Conservation (phyloP, 805 yeast genomes). For the Ogataea ganodermae region DNA sequence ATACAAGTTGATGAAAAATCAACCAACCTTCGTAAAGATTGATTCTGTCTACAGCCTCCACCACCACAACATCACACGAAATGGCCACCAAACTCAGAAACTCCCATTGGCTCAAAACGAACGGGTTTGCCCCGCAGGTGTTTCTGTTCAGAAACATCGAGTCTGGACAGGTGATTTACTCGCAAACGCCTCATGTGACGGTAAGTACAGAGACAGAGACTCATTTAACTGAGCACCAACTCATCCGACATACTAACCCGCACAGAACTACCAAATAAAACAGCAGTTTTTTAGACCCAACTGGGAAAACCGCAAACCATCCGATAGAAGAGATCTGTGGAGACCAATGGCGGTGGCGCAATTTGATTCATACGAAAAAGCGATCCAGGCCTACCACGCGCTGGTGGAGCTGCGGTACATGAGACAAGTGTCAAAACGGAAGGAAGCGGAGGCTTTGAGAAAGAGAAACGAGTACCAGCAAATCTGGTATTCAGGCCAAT, state of each 20-base stretch:
- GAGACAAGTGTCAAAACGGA: slow-evolving; percentile 62
- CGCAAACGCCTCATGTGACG: slow-evolving; percentile 74
- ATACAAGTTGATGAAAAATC: not conserved
- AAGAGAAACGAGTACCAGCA: slow-evolving; percentile 74
- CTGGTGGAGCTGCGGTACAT: slow-evolving; percentile 71
- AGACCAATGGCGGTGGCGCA: slow-evolving; percentile 84
- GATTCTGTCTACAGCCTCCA: too few species aligned
- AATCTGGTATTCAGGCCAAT: slow-evolving; percentile 85
- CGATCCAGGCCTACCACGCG: slow-evolving; percentile 73
- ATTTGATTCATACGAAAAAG: slow-evolving; percentile 58
- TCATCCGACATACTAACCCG: not conserved
- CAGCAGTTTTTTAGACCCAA: slow-evolving; percentile 78
- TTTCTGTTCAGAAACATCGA: slow-evolving; percentile 82
- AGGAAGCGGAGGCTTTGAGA: slow-evolving; percentile 67
- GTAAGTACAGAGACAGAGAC: slow-evolving; percentile 11
- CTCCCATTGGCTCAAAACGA: slow-evolving; percentile 56
- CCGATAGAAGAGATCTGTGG: slow-evolving; percentile 85
- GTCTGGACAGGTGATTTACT: slow-evolving; percentile 85
- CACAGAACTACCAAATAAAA: slow-evolving; percentile 51
- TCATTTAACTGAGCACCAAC: not conserved
- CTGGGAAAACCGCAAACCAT: slow-evolving; percentile 85
- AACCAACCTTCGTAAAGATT: too few species aligned
- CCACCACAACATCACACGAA: too few species aligned
- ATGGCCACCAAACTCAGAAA: slow-evolving; percentile 50
- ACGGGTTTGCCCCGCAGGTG: slow-evolving; percentile 80